A percentile compares a stretch with the other conserved stretches of the same genome.
These are phyloP conservation scores for Crataegus laevigata DNA, from an alignment of 306 rosid genomes.

Conservation along the genomic window DNA sequence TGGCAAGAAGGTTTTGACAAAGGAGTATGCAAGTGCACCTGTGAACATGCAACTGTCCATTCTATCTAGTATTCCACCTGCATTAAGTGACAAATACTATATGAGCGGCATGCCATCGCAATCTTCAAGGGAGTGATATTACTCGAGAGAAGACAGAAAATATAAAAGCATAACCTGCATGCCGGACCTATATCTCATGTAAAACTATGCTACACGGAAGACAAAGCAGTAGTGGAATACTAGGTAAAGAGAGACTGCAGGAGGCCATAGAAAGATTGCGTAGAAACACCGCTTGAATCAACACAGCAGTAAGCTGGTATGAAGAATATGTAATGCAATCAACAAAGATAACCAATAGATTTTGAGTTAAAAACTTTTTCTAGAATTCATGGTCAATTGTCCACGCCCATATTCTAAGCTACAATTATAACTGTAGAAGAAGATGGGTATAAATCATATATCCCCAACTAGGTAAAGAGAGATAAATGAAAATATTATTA, in stretches of 20 bases:
- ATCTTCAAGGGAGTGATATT: neutral
- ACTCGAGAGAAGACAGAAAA: neutral
- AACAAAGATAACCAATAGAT: neutral
- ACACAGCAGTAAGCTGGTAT: neutral
- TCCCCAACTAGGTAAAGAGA: neutral
- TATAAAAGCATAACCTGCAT: neutral
- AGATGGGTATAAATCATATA: neutral
- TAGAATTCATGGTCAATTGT: neutral
- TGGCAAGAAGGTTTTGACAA: slow-evolving; percentile 69
- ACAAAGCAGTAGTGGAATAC: neutral
- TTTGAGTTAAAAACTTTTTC: neutral
- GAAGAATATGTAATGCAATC: neutral
- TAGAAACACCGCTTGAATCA: neutral
- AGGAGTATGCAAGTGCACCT: slow-evolving; percentile 86
- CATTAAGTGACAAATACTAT: neutral
- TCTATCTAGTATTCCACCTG: slow-evolving; percentile 92
- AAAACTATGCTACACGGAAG: no score
- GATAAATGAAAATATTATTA: neutral
- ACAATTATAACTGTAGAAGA: neutral
- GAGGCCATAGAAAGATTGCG: neutral
- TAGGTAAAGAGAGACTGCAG: neutral
- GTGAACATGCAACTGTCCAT: slow-evolving; percentile 89
- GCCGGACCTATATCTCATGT: no score
- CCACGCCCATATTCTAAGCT: neutral
- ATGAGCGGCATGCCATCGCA: neutral